Percentiles rank a stretch among this genome's conserved stretches.
These are phyloP conservation scores for Pterulicium gracile DNA, from an alignment of 1,284 basidiomycete genomes.

Conservation along the genomic window DNA sequence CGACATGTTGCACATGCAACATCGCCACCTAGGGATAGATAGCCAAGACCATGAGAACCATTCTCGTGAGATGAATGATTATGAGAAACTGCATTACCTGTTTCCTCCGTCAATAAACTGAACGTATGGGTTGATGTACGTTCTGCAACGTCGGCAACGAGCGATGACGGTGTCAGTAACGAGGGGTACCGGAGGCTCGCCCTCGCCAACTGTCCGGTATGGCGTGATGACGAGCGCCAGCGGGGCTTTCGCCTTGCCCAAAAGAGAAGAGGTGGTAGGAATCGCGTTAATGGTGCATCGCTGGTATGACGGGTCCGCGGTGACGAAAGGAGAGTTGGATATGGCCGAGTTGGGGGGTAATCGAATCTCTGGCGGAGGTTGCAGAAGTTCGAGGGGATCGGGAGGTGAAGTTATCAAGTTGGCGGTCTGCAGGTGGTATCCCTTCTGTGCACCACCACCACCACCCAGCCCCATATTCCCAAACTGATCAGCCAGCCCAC, in stretches of 20 bases:
- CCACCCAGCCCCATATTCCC: constrained; percentile 66
- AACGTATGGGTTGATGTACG: constrained; percentile 98
- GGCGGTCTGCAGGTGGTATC: constrained; percentile 67
- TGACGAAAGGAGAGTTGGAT: constrained; percentile 70
- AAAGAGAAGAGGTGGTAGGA: constrained; percentile 85
- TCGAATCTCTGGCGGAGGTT: constrained; percentile 81
- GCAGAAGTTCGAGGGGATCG: constrained; percentile 75
- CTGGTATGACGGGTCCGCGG: constrained; percentile 89
- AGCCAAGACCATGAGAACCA: too few relatives aligned
- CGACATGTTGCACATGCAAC: constrained; percentile 97
- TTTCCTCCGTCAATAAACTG: constrained; percentile 98
- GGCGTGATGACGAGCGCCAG: constrained; percentile 88
- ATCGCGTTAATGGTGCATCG: constrained; percentile 88
- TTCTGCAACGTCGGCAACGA: constrained; percentile 92
- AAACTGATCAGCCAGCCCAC: constrained; percentile 74
- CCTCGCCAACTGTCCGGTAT: constrained; percentile 74
- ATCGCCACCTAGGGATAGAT: constrained; percentile 90
- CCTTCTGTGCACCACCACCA: constrained; percentile 38
- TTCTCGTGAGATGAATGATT: constrained; percentile 1
- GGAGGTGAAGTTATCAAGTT: constrained; percentile 87
- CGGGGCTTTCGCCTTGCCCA: constrained; percentile 91
- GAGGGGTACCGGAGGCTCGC: constrained; percentile 76
- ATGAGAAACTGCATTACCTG: constrained; percentile 38
- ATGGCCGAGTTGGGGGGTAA: constrained; percentile 79
- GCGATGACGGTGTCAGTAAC: constrained; percentile 94